Evolutionary conservation across 2,329 filamentous ascomycete genomes (phyloP), one percentile per base, ranked within the genome.

Genomic region (Cordyceps cateniannulata): DNA sequence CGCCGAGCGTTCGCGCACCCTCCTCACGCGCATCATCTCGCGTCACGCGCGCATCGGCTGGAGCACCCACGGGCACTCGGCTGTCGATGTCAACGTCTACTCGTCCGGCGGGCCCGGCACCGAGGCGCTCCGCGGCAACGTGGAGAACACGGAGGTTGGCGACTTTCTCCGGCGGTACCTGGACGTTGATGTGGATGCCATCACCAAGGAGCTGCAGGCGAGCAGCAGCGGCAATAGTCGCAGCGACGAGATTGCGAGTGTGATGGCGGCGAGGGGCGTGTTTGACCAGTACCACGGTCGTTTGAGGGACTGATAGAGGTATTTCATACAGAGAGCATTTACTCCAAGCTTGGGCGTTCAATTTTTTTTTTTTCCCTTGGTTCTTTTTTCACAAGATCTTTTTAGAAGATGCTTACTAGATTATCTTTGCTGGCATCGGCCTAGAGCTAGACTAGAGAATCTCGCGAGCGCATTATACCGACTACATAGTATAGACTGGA

Each of bases 1-100:
- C 27, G 83, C 86, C 0, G 77, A 78, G 1, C 73, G 75, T 3
- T 81, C 86, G 12, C 76, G 80, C 35, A 74, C 80, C 3, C 77
- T 83, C 2, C 90, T 98, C 70, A 86, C 92, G 0, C 87, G 91
- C 69, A 93, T 99, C 78, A 85, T 98, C 66, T 96, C 90, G 66
- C 83, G 89, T 5, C 85, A 95, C 63, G 90, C 93, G 1, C 91
- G 96, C 70, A 85, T 96, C 48, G 96, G 95, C 16, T 99, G 95
- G 95, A 88, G 85, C 65, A 96, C 93, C 0, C 93, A 97, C 72
- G 95, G 95, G 29, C 95, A 99, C 76, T 89, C 88, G 22, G 95
- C 88, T 56, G 92, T 95, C 8, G 95, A 99, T 71, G 95, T 99
- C 53, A 99, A 99, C 73, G 91, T 99, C 66, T 99, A 98, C 76